Conservation (phyloP, 23 red algal species). For the Gracilariopsis chorda region DNA sequence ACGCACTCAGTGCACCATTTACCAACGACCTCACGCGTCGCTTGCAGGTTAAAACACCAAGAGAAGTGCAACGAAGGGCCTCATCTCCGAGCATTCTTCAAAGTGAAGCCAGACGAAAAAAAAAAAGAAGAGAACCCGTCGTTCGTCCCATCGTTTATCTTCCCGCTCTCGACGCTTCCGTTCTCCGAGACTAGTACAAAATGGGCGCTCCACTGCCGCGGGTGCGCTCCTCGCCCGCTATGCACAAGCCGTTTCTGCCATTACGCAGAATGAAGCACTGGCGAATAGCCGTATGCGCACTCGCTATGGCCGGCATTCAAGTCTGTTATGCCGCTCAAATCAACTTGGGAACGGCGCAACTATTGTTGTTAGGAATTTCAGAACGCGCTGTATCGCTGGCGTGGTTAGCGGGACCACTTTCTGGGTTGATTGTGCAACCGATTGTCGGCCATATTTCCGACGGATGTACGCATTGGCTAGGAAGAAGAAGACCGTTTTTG, state of each 20-base stretch:
- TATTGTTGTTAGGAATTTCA: slow-evolving; percentile 64
- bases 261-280: slow-evolving; percentile 1
- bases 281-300: slow-evolving; percentile 5
- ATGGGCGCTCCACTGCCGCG: neutral
- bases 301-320: slow-evolving; percentile 78
- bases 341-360: slow-evolving; percentile 65
- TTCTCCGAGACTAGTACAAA: no score
- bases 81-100: no score
- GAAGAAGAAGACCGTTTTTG: slow-evolving; percentile 79
- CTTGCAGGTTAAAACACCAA: no score
- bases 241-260: neutral
- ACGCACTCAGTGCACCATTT: no score
- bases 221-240: neutral
- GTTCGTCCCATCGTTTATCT: no score
- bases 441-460: slow-evolving; percentile 80
- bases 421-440: slow-evolving; percentile 87
- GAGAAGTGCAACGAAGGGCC: no score
- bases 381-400: slow-evolving; percentile 66
- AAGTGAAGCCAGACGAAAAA: no score
- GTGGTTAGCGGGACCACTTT: slow-evolving; percentile 89
- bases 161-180: no score
- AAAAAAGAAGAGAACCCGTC: no score
- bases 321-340: slow-evolving; percentile 90
- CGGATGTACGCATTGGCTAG: slow-evolving; percentile 64
- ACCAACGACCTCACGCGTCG: no score